Evolutionary conservation across 441 rosid species (phyloP).

Genomic region (Isatis lusitanica): DNA sequence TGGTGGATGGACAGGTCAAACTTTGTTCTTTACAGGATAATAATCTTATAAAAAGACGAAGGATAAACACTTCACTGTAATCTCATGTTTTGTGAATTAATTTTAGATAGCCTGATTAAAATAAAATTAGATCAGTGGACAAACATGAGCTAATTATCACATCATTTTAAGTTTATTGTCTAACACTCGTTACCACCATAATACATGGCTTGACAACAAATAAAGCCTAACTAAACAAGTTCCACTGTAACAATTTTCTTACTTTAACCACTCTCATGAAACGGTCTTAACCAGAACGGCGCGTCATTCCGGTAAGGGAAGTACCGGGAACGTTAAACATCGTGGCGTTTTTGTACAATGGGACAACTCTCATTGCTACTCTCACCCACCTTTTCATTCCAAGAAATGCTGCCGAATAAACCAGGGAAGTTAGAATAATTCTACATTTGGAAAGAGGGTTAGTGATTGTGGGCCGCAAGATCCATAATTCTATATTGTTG

Average conservation of each 20-base stretch:
- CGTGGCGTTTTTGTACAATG: not conserved
- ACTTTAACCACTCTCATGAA: not conserved
- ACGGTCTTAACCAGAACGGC: not conserved
- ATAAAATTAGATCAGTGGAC: not conserved
- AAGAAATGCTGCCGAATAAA: constrained; percentile 5
- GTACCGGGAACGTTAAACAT: not conserved
- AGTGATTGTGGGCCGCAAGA: too few species aligned
- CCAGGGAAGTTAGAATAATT: not conserved
- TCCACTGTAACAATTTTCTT: not conserved
- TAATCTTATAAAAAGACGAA: not conserved
- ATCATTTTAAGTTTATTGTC: not conserved
- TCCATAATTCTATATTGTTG: not conserved
- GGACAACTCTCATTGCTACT: not conserved
- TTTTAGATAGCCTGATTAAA: not conserved
- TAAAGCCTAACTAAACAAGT: not conserved
- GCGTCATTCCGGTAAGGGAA: not conserved
- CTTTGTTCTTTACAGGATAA: constrained; percentile 27
- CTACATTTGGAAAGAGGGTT: not conserved
- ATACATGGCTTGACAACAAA: not conserved
- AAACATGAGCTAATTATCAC: not conserved
- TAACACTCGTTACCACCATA: not conserved
- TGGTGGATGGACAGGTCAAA: constrained; percentile 41
- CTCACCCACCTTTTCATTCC: not conserved
- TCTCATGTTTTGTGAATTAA: constrained; percentile 13
- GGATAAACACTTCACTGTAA: not conserved